These are phyloP conservation scores for Hemisphaericaspora nanyangensis DNA, from an alignment of 805 yeast genomes.

Conservation along the genomic window DNA sequence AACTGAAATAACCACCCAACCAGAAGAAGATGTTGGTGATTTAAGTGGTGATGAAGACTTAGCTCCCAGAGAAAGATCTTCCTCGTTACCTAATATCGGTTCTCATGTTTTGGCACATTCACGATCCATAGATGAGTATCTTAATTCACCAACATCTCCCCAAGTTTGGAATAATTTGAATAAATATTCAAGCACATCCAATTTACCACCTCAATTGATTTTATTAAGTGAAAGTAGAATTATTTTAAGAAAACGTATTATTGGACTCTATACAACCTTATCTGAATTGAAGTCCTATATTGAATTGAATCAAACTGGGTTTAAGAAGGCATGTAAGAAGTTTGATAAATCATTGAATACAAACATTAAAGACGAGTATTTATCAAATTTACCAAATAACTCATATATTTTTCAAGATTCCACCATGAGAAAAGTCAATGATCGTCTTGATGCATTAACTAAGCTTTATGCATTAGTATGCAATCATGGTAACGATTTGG, in stretches of 20 bases:
- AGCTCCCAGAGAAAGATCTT: conserved; percentile 20
- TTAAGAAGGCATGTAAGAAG: conserved; percentile 50
- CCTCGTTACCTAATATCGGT: conserved; percentile 6
- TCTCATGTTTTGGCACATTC: conserved; percentile 8
- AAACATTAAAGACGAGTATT: conserved; percentile 38
- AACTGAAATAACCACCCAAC: conserved; percentile 29
- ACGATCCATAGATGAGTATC: conserved; percentile 28
- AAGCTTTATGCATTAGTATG: conserved; percentile 36
- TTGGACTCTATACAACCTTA: conserved; percentile 41
- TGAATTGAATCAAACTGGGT: conserved; percentile 51
- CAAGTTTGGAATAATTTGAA: conserved; percentile 28
- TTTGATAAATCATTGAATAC: conserved; percentile 50
- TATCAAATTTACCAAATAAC: conserved; percentile 42
- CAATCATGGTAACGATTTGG: conserved; percentile 38
- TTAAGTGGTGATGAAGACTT: conserved; percentile 23
- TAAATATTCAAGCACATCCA: conserved; percentile 13
- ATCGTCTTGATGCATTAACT: conserved; percentile 28
- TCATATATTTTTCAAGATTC: conserved; percentile 37
- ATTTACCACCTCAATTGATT: conserved; percentile 30
- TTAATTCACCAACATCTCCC: conserved; percentile 34
- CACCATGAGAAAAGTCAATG: conserved; percentile 28
- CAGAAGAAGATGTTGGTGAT: conserved; percentile 28
- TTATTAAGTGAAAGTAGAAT: conserved; percentile 48
- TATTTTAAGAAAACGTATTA: conserved; percentile 43
- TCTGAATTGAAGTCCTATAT: conserved; percentile 48